Conservation (phyloP, 495 filamentous ascomycete species). For the Immersiella caudata region DNA sequence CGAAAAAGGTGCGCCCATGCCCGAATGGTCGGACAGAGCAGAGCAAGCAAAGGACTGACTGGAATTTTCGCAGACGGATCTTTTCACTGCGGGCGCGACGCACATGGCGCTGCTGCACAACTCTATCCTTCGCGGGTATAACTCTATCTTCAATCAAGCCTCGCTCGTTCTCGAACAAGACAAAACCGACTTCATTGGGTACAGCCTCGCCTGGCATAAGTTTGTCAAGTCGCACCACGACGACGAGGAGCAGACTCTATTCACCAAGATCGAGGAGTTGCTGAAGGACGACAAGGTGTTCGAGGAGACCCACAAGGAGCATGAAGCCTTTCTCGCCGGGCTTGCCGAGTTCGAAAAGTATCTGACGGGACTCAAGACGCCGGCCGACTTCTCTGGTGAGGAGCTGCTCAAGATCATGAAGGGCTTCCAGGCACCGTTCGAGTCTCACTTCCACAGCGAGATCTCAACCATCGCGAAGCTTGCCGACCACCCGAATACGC, state of each 20-base stretch:
- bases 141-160: conserved; percentile 60
- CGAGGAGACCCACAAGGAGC: conserved; percentile 53
- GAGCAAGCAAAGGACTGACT: neutral
- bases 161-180: conserved; percentile 45
- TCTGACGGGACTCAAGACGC: conserved; percentile 39
- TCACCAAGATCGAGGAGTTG: conserved; percentile 55
- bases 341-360: conserved; percentile 53
- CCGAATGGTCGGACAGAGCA: neutral
- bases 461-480: conserved; percentile 54
- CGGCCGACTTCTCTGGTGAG: conserved; percentile 44
- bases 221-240: conserved; percentile 59
- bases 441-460: conserved; percentile 57
- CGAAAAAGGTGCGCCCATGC: conserved; percentile 42
- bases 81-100: conserved; percentile 56
- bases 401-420: conserved; percentile 53
- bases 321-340: conserved; percentile 55
- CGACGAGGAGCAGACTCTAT: conserved; percentile 55
- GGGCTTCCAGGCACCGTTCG: conserved; percentile 51
- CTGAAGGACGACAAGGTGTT: conserved; percentile 50
- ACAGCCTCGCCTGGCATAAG: conserved; percentile 52
- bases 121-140: conserved; percentile 60
- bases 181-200: conserved; percentile 54
- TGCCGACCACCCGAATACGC: conserved; percentile 49
- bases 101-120: conserved; percentile 64
- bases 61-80: conserved; percentile 41